Base-by-base conservation (phyloP, 2,329 filamentous ascomycete genomes). In the Amesomyces nigricolor region DNA sequence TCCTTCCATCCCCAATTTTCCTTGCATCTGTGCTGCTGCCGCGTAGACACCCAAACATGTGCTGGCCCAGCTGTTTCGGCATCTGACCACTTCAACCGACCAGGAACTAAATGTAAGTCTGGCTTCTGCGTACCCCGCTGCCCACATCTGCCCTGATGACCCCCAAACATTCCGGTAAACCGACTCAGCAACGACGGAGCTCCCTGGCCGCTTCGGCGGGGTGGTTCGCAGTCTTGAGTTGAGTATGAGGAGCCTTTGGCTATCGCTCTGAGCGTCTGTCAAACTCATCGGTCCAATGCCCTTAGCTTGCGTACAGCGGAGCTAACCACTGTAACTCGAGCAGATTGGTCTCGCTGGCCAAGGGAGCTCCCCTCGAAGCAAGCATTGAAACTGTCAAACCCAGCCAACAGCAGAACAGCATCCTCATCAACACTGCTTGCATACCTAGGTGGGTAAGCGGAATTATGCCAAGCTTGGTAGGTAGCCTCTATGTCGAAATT, bases 81-180 rank as follows among this genome's bases (percentile, higher is more conserved):
- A 19, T 30, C 51, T 49, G 42, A 50, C 32, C 30, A 39, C 32
- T 46, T 26, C 4, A 26, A 26, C 22, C 22, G 22, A 26, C 22
- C 22, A 26, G 5, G 22, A 26, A 26, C 22, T 26, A 26, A 26
- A 2, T 26, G 57, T 59, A 61, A 56, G 58, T 59, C 32, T 13
- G 53, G 35, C 44, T 55, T 38, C 29, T 54, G 11, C 55, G 49
- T 29, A 11, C 54, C 16, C 26, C 45, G 14, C 22, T 49, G 22
- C 40, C 35, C 51, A 51, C 13, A 6, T 48, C 46, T 51, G 61
- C 60, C 43, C 35, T 65, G 59, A 65, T 64, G 61, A 63, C 55
- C 47, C 56, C 43, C 48, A 58, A 61, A 58, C 57, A 62, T 56
- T 66, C 63, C 61, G 64, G 64, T 66, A 66, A 65, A 58, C 64